phyloP scores from a whole-genome alignment of 1,284 basidiomycete genomes.

The Pulchroboletus neoregius region DNA sequence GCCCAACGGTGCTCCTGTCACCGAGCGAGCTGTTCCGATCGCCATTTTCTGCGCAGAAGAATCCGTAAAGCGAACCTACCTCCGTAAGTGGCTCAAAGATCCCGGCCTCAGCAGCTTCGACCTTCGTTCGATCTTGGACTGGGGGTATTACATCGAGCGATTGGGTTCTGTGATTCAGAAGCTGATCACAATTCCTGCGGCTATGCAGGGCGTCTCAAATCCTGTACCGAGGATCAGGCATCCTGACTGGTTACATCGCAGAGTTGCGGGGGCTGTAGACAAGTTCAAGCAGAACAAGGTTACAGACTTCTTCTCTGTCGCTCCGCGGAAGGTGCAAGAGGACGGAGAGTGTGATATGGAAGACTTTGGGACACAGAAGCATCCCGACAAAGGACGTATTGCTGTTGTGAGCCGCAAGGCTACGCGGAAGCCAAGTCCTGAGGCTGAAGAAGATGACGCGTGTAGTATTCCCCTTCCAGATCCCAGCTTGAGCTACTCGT shows the following conservation, averaged over 20 bases:
- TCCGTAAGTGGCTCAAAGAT: slow-evolving; percentile 97
- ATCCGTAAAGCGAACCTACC: slow-evolving; percentile 82
- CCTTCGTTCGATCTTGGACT: slow-evolving; percentile 92
- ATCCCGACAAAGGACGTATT: slow-evolving; percentile 41
- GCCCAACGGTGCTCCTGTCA: slow-evolving; percentile 92
- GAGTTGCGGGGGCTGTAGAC: slow-evolving; percentile 88
- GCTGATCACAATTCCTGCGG: slow-evolving; percentile 98
- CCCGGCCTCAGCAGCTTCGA: slow-evolving; percentile 87
- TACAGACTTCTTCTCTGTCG: slow-evolving; percentile 83
- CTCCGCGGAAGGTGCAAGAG: slow-evolving; percentile 31
- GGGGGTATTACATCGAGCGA: slow-evolving; percentile 98
- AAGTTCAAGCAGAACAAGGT: slow-evolving; percentile 98
- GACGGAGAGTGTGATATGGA: slow-evolving; percentile 57
- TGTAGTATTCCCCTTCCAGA: slow-evolving; percentile 49
- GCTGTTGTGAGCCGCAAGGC: slow-evolving; percentile 55
- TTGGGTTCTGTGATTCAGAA: slow-evolving; percentile 99
- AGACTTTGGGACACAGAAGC: slow-evolving; percentile 48
- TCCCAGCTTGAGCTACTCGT: slow-evolving; percentile 64
- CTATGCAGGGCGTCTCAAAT: slow-evolving; percentile 96
- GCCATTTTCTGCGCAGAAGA: slow-evolving; percentile 98
- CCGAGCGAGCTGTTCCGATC: slow-evolving; percentile 96
- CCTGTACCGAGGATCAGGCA: slow-evolving; percentile 95
- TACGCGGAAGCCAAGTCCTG: slow-evolving; percentile 39
- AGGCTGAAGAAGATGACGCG: slow-evolving; percentile 35
- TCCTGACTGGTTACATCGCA: slow-evolving; percentile 95